Conservation (phyloP, 1,284 basidiomycete genomes). For the Anthracocystis walkeri region DNA sequence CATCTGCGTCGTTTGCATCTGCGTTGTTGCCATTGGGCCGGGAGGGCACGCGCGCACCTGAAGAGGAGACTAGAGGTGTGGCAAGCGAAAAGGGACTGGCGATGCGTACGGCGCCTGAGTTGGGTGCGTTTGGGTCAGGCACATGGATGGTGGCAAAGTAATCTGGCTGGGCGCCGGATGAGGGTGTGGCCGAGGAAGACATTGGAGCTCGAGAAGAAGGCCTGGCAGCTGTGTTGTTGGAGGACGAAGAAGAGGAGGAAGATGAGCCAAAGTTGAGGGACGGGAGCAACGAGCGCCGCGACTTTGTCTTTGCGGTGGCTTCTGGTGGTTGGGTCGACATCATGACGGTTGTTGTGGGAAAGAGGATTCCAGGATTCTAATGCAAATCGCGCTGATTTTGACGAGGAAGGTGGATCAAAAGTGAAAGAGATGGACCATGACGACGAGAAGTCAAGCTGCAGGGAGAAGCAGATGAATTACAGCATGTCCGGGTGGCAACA, state of each 20-base stretch:
- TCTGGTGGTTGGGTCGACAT: conserved; percentile 42
- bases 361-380: not conserved
- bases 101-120: conserved; percentile 28
- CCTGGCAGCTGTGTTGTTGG: conserved; percentile 4
- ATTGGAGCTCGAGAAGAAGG: conserved; percentile 14
- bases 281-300: conserved; percentile 31
- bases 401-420: not conserved
- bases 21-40: conserved; percentile 2
- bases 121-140: conserved; percentile 21
- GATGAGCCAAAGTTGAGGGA: conserved; percentile 38
- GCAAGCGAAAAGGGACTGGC: conserved; percentile 47
- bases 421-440: not conserved
- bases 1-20: conserved; percentile 18
- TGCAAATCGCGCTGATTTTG: not conserved
- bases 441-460: conserved; percentile 1
- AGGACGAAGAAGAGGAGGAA: conserved; percentile 16
- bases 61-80: conserved; percentile 33
- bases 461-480: not conserved
- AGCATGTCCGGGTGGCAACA: not conserved
- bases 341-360: conserved; percentile 3
- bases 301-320: conserved; percentile 28
- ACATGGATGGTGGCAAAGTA: conserved; percentile 49
- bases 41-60: conserved; percentile 21
- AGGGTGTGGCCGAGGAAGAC: conserved; percentile 12
- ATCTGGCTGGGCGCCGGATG: conserved; percentile 27